phyloP scores from a whole-genome alignment of 495 filamentous ascomycete genomes.

The Echria macrotheca region DNA sequence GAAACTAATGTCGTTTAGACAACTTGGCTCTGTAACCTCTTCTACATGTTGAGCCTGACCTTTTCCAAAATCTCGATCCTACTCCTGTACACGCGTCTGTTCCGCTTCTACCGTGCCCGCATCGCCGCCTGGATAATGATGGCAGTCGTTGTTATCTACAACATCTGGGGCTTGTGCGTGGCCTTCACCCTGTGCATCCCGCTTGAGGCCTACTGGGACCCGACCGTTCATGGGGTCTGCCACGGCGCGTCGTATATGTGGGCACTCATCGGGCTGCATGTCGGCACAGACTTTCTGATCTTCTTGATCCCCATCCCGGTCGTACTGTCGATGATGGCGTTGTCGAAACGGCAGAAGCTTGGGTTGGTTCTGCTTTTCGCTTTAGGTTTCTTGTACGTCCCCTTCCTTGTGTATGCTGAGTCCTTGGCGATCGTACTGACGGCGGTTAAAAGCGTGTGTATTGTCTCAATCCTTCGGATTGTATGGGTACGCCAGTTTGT shows the following conservation, averaged over 20 bases:
- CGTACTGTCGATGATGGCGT: slow-evolving; percentile 16
- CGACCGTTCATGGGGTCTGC: slow-evolving; percentile 7
- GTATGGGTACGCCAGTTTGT: slow-evolving; percentile 1
- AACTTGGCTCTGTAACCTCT: background rate
- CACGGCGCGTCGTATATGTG: background rate
- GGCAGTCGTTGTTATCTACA: slow-evolving; percentile 9
- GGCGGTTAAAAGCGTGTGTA: slow-evolving; percentile 28
- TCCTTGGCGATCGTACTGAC: too few relatives aligned
- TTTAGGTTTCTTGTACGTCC: slow-evolving; percentile 19
- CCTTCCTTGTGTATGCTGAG: too few relatives aligned
- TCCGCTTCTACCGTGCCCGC: background rate
- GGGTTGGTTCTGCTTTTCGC: slow-evolving; percentile 14
- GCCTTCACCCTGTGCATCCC: slow-evolving; percentile 18
- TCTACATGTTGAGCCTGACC: background rate
- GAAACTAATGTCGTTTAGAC: background rate
- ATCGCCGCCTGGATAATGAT: slow-evolving; percentile 10
- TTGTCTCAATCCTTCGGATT: slow-evolving; percentile 28
- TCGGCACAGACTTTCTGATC: slow-evolving; percentile 25
- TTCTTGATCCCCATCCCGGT: slow-evolving; percentile 29
- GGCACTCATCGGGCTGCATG: slow-evolving; percentile 13
- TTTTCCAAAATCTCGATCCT: slow-evolving; percentile 12
- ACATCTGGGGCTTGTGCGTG: slow-evolving; percentile 4
- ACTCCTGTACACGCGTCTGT: slow-evolving; percentile 8
- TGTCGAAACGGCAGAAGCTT: slow-evolving; percentile 16
- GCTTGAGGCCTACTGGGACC: slow-evolving; percentile 8